Evolutionary conservation across 768 basidiomycete species (phyloP), one percentile per base, ranked within the genome.

Genomic region (Calocera viscosa): DNA sequence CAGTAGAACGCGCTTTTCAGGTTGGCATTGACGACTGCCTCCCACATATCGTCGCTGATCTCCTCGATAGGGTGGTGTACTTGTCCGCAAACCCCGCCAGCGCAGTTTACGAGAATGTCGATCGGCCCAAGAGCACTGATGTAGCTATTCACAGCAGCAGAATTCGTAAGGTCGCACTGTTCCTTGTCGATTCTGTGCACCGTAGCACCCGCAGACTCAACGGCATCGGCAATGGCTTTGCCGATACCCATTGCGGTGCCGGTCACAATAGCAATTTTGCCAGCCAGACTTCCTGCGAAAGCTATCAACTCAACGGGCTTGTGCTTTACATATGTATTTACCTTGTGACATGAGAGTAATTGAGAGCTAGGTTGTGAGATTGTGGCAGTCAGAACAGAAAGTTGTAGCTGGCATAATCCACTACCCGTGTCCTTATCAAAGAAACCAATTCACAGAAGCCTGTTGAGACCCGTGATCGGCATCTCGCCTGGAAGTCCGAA

Each of bases 401-500:
- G 30, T 28, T 5, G 11, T 28, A 60, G 53, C 53, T 60, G 53
- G 53, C 53, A 28, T 28, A 32, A 5, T 2, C 30, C 16, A 5
- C 10, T 26, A 19, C 19, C 8, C 16, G 16, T 24, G 43, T 49
- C 30, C 53, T 60, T 60, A 60, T 60, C 53, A 60, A 47, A 47
- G 53, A 26, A 60, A 16, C 10, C 10, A n/a, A 10, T 26, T 60
- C 7, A 28, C 2, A 28, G 53, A 60, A 60, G 53, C 53, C 53
- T 60, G 53, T 32, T 60, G 53, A 60, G 53, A 60, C 53, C 53
- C 53, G 53, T 60, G 30, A 32, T 26, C 53, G 53, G 53, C 43
- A 47, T 47, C 24, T 47, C 19, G 43, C 19, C 24, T 47, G 8
- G 8, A 47, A 7, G 43, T 3, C 19, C 43, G 43, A 47, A 47